Evolutionary conservation across 805 yeast genomes (phyloP).

Genomic region (Maudiozyma bulderi): DNA sequence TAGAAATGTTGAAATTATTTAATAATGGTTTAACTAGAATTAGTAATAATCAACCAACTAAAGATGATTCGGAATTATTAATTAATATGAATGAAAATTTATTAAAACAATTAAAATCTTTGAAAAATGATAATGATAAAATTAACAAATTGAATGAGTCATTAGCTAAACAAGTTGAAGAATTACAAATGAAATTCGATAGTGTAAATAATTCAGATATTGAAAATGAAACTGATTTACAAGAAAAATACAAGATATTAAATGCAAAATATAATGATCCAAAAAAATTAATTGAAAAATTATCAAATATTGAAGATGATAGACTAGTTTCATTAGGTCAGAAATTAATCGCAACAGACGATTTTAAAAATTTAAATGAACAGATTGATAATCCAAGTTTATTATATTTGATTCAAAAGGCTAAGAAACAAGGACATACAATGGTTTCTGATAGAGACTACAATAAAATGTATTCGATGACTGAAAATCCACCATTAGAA

Average conservation of each 20-base stretch:
- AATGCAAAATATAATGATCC: slow-evolving; percentile 28
- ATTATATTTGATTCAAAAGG: neutral
- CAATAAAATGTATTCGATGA: slow-evolving; percentile 1
- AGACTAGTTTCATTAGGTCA: neutral
- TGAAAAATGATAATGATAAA: slow-evolving; percentile 52
- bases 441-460: slow-evolving; percentile 11
- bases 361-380: neutral
- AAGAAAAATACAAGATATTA: slow-evolving; percentile 31
- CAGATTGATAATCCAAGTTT: neutral
- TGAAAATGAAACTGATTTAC: slow-evolving; percentile 14
- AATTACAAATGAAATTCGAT: neutral
- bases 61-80: slow-evolving; percentile 58
- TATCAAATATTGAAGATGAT: neutral
- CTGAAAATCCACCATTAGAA: neutral
- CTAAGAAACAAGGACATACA: neutral
- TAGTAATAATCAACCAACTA: neutral
- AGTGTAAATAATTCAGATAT: no score
- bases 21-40: slow-evolving; percentile 10
- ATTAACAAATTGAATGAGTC: neutral
- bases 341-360: neutral
- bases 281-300: neutral
- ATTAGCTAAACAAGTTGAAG: slow-evolving; percentile 1
- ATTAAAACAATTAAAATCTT: slow-evolving; percentile 57
- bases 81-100: slow-evolving; percentile 68
- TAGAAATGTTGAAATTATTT: slow-evolving; percentile 30